Base-by-base conservation (phyloP, 208 protist genomes). In the Blechomonas ayalai region DNA sequence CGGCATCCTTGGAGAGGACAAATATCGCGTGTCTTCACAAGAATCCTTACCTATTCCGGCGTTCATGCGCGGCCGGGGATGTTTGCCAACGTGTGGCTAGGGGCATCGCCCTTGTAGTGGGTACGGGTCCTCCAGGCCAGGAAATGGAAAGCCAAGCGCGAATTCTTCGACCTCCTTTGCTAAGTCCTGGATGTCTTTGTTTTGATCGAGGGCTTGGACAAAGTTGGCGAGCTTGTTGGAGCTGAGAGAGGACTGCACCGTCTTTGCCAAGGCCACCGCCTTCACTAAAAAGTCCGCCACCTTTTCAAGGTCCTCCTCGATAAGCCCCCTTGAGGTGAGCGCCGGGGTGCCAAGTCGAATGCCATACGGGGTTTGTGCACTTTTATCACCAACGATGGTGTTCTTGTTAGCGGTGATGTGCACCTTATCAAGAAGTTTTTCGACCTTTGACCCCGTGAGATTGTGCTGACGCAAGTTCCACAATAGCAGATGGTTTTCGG, bases 401-500 rank as follows among this genome's bases (percentile, higher is more conserved):
- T 97, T 97, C 63, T 97, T 97, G 76, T 97, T 97, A 13, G 87
- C 42, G 7, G 91, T 89, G 45, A 97, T 97, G 38, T 63, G 38
- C 10, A 66, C 62, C 4, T 43, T n/a, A 23, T 90, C 83, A 5
- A 79, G 66, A 3, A 95, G 37, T 59, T 93, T 90, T 66, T 98
- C 92, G 6, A 96, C 3, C 59, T 96, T 95, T 31, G 53, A 73
- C 38, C 95, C 95, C 27, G 86, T 95, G 29, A 97, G 19, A 10
- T 54, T 62, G 28, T 94, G 67, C 28, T 73, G 78, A 34, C 95
- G 70, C 10, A 98, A 40, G 66, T 98, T 90, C 89, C 83, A 94
- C 4, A 98, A 67, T 8, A 97, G 39, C 4, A 97, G 57, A 61
- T 98, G 96, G 63, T 97, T 98, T 41, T 98, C 95, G 10, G 95